Base-by-base conservation (phyloP, 2,329 filamentous ascomycete species). In the Cercospora beticola region DNA sequence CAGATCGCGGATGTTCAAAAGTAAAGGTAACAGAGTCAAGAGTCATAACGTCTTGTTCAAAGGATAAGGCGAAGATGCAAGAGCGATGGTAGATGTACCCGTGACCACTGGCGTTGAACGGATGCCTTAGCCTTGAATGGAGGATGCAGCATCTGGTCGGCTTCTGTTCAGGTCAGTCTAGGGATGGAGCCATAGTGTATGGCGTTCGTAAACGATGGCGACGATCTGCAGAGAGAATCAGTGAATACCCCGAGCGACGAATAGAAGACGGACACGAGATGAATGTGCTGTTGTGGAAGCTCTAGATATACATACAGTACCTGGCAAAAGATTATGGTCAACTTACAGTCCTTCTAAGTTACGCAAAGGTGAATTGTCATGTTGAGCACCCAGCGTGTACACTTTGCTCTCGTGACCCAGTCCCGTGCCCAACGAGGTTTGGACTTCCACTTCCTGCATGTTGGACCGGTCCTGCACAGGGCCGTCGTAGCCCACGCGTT, bases 1-100 rank as follows among this genome's bases (percentile, higher is more conserved):
- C 28, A 66, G 14, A 68, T 68, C 12, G 62, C 67, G 18, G 67
- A 68, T 40, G 63, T 68, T 4, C 58, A 68, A 59, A 64, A 60
- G 54, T 68, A 63, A 52, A 40, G n/a, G n/a, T n/a, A n/a, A 40
- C 33, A 16, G 33, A 40, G 7, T 16, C 16, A 12, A 54, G 18
- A 28, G 10, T 40, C 23, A 28, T 16, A 30, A 1, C 6, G 23
- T 54, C 49, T 54, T 54, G 49, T 12, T 12, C 21, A 14, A 12
- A 54, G 5, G 14, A 8, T 26, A 16, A 16, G 23, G 30, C 14
- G 49, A 28, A 12, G 12, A 23, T 23, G n/a, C 23, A 49, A 62
- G 59, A 7, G 59, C 59, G 43, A 46, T 26, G n/a, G 18, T 16
- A 9, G 23, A 62, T 30, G 21, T 5, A 9, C 10, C 49, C 49